Base-by-base conservation (phyloP, 345 rosid genomes). In the Tarenaya hassleriana region DNA sequence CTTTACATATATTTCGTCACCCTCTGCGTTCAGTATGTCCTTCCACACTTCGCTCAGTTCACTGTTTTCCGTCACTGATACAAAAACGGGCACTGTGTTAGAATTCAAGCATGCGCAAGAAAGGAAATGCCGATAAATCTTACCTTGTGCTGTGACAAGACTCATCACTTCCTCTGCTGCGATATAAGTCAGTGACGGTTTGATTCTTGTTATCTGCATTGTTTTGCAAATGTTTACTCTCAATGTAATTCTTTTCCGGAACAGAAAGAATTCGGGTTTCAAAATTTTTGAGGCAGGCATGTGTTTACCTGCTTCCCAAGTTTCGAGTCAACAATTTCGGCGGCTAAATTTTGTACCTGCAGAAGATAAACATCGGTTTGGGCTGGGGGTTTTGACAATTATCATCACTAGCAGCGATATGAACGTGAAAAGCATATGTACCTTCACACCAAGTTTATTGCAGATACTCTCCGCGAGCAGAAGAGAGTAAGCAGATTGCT, bases 61-160 rank as follows among this genome's bases (percentile, higher is more conserved):
- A 47, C 75, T 70, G 77, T 84, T 75, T 73, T 84, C 83, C 10
- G 84, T 87, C 49, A 91, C 96, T 91, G 83, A 53, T 37, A 67
- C 17, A 53, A 16, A 44, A 34, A 13, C 52, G 41, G 70, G 49
- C 10, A 34, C 12, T 15, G 32, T 14, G 31, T 63, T 34, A 1
- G 11, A 34, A 15, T 14, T 16, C 31, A 55, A 57, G 17, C 32
- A 19, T 2, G 17, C 4, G 37, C 21, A 48, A 55, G 13, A 24
- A 10, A 18, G 43, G 27, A 14, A 48, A 57, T 10, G 29, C 29
- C 2, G 47, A 19, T 24, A 47, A 50, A 31, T 39, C 29, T 52
- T 68, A 92, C 96, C 98, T 83, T 92, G 98, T 61, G 98, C 96
- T 37, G 90, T 92, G 52, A 92, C 96, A 37, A 92, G 98, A 74